phyloP scores from a whole-genome alignment of 306 rosid genomes.

The Rosa multiflora region DNA sequence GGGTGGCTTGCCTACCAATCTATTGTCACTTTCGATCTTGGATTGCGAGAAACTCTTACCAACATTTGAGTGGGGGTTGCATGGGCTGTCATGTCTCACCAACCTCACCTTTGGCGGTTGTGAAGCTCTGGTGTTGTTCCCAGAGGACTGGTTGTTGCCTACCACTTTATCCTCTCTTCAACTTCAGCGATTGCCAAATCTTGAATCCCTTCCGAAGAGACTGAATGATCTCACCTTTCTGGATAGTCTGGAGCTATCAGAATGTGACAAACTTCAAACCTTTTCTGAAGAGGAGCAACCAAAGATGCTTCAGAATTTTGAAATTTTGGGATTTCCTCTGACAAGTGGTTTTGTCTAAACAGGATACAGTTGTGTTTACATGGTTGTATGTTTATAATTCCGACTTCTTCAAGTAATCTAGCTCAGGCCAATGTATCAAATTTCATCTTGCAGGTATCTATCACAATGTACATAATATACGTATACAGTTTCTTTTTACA shows the following conservation, averaged over 20 bases:
- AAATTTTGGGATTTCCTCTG: conserved; percentile 16
- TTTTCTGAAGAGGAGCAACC: conserved; percentile 18
- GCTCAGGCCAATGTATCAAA: no score
- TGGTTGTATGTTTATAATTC: background rate
- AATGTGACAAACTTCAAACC: conserved; percentile 25
- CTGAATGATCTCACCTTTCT: conserved; percentile 23
- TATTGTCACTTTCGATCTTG: conserved; percentile 20
- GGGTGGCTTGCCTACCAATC: conserved; percentile 34
- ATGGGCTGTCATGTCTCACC: conserved; percentile 28
- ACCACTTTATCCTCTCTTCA: conserved; percentile 29
- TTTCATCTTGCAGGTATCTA: no score
- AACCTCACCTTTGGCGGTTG: conserved; percentile 33
- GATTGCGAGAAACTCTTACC: conserved; percentile 32
- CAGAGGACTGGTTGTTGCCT: conserved; percentile 36
- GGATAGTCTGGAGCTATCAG: conserved; percentile 29
- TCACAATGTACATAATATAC: no score
- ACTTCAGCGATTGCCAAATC: conserved; percentile 32
- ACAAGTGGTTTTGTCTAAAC: background rate
- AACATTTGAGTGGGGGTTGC: conserved; percentile 36
- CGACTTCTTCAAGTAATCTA: no score
- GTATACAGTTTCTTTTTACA: no score
- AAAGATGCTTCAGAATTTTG: conserved; percentile 21
- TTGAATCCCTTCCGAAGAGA: conserved; percentile 29
- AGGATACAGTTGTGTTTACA: background rate
- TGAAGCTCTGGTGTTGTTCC: conserved; percentile 25